phyloP scores from a whole-genome alignment of 805 yeast species.

The Myxozyma melibiosi region DNA sequence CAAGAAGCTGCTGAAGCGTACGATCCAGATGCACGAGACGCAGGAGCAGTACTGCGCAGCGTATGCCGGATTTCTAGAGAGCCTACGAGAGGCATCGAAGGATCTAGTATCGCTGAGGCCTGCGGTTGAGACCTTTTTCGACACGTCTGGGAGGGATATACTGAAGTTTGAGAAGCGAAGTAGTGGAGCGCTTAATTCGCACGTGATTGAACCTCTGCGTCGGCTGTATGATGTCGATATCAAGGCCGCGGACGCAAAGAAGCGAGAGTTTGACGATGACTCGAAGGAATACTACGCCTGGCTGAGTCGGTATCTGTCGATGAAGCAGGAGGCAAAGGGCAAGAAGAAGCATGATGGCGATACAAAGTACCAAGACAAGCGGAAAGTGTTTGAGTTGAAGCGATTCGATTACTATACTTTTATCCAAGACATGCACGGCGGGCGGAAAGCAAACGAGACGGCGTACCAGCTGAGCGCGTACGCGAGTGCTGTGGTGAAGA shows the following conservation, averaged over 20 bases:
- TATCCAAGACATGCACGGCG: constrained; percentile 47
- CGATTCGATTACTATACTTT: constrained; percentile 48
- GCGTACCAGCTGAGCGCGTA: constrained; percentile 44
- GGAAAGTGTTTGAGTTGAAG: constrained; percentile 46
- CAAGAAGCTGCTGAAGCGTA: constrained; percentile 45
- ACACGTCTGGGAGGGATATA: constrained; percentile 32
- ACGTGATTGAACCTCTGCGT: constrained; percentile 46
- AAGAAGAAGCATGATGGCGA: constrained; percentile 43
- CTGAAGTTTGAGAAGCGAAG: constrained; percentile 30
- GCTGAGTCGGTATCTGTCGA: constrained; percentile 48
- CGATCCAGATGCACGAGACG: constrained; percentile 43
- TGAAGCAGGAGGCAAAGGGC: constrained; percentile 42
- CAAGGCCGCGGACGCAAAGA: constrained; percentile 45
- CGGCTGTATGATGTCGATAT: constrained; percentile 47
- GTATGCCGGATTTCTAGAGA: constrained; percentile 36
- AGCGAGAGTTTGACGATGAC: constrained; percentile 50
- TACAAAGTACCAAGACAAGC: constrained; percentile 46
- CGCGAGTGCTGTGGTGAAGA: constrained; percentile 42
- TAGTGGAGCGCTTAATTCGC: constrained; percentile 39
- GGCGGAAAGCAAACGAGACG: constrained; percentile 47
- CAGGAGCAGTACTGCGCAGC: constrained; percentile 24
- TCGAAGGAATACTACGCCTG: constrained; percentile 49
- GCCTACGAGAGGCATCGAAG: constrained; percentile 41
- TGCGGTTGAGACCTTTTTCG: constrained; percentile 40
- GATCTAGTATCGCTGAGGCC: constrained; percentile 42